Evolutionary conservation across 805 yeast species (phyloP).

Genomic region (Metschnikowia aberdeeniae): DNA sequence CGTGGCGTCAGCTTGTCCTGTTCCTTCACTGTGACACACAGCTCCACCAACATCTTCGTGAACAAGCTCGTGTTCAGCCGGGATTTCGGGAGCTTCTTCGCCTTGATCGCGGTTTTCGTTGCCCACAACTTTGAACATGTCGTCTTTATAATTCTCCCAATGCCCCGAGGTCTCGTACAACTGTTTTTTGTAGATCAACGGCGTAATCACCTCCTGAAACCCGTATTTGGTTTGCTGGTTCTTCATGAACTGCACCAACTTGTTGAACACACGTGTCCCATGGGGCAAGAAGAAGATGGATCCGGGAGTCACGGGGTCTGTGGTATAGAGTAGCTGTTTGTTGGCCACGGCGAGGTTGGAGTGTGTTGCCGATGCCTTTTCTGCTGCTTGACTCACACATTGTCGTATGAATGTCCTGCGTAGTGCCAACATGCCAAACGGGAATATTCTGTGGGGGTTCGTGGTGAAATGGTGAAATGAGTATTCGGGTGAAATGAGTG

Average conservation of each 20-base stretch:
- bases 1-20: conserved; percentile 5
- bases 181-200: conserved; percentile 75
- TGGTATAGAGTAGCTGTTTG: conserved; percentile 71
- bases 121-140: conserved; percentile 86
- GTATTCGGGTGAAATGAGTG: not conserved
- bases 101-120: conserved; percentile 30
- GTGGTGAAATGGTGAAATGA: no score
- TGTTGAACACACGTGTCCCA: conserved; percentile 84
- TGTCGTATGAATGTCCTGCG: not conserved
- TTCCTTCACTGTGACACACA: not conserved
- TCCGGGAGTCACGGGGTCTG: conserved; percentile 84
- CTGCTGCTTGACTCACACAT: not conserved
- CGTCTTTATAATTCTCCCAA: conserved; percentile 91
- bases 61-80: not conserved
- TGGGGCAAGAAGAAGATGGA: conserved; percentile 89
- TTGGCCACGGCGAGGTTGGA: conserved; percentile 47
- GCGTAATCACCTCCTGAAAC: conserved; percentile 89
- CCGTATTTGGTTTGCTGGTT: conserved; percentile 76
- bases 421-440: not conserved
- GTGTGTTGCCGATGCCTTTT: conserved; percentile 29
- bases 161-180: conserved; percentile 93
- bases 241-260: conserved; percentile 76
- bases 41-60: not conserved
- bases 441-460: not conserved
- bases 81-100: conserved; percentile 1